Percentiles rank a stretch among this genome's conserved stretches.
Evolutionary conservation across 1,139 yeast species (phyloP).

Genomic region (Lodderomyces metapsilosis): DNA sequence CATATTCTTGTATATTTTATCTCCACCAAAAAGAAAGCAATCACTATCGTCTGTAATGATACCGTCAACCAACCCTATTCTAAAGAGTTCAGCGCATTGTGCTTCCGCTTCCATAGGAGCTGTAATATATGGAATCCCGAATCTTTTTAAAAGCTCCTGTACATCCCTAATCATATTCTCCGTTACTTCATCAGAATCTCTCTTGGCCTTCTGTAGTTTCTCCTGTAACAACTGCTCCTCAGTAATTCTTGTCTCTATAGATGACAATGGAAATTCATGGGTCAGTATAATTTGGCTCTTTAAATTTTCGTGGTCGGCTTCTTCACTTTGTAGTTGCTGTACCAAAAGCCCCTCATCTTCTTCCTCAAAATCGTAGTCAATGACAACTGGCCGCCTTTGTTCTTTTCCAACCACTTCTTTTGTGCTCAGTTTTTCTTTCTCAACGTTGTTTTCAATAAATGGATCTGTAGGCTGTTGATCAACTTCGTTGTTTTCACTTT

Average conservation of each 20-base stretch:
- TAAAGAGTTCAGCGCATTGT: constrained; percentile 80
- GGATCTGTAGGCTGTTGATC: constrained; percentile 6
- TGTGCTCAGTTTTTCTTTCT: constrained; percentile 26
- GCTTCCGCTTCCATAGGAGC: constrained; percentile 99
- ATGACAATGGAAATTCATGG: constrained; percentile 20
- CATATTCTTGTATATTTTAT: constrained; percentile 83
- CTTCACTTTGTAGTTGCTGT: constrained; percentile 65
- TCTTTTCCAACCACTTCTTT: not conserved
- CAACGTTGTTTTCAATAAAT: not conserved
- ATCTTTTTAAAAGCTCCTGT: constrained; percentile 77
- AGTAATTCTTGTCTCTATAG: constrained; percentile 37
- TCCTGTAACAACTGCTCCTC: constrained; percentile 57
- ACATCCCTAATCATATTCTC: constrained; percentile 84
- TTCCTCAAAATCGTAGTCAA: constrained; percentile 69
- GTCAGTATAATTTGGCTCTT: constrained; percentile 43
- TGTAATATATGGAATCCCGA: constrained; percentile 91
- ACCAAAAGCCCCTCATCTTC: constrained; percentile 71
- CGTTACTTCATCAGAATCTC: constrained; percentile 93
- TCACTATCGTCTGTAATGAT: constrained; percentile 97
- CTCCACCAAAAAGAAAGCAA: constrained; percentile 92
- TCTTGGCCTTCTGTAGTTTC: constrained; percentile 62
- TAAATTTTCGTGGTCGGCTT: constrained; percentile 67
- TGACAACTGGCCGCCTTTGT: constrained; percentile 19
- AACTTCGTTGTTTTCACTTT: constrained; percentile 9
- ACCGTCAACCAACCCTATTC: constrained; percentile 80